Percentiles rank a stretch among this genome's conserved stretches.
phyloP scores from a whole-genome alignment of 2,329 filamentous ascomycete genomes.

The Aspergillus nomiae region DNA sequence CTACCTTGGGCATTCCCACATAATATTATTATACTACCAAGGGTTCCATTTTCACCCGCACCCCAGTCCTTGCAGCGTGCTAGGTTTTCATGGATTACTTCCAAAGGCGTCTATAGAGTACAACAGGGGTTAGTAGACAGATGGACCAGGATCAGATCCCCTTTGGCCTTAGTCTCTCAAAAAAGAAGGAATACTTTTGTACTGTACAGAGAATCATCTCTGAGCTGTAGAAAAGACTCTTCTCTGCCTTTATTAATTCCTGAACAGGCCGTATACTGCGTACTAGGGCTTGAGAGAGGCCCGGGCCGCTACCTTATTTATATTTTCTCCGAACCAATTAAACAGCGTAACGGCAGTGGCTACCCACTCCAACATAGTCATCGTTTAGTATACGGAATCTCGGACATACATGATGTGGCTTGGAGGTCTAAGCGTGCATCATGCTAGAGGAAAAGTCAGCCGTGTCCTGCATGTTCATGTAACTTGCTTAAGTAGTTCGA shows the following conservation, averaged over 20 bases:
- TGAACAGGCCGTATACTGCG: too few species aligned
- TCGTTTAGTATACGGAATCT: background rate
- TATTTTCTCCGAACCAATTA: background rate
- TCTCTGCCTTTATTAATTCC: background rate
- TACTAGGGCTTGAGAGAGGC: background rate
- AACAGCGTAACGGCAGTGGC: background rate
- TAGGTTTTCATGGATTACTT: background rate
- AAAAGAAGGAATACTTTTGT: background rate
- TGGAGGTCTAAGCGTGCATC: background rate
- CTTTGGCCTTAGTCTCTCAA: background rate
- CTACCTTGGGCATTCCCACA: background rate
- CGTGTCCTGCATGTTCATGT: background rate
- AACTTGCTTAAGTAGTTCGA: background rate
- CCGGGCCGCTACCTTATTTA: background rate
- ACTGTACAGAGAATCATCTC: background rate
- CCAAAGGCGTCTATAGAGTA: background rate
- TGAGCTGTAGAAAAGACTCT: background rate
- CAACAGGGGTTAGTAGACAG: background rate
- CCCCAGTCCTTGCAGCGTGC: background rate
- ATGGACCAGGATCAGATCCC: background rate
- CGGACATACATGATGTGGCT: background rate
- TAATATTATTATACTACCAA: background rate
- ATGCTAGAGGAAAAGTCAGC: background rate
- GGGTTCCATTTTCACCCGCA: background rate
- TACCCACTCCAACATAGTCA: background rate